phyloP scores from a whole-genome alignment of 306 rosid genomes.

The Gynostemma pentaphyllum region DNA sequence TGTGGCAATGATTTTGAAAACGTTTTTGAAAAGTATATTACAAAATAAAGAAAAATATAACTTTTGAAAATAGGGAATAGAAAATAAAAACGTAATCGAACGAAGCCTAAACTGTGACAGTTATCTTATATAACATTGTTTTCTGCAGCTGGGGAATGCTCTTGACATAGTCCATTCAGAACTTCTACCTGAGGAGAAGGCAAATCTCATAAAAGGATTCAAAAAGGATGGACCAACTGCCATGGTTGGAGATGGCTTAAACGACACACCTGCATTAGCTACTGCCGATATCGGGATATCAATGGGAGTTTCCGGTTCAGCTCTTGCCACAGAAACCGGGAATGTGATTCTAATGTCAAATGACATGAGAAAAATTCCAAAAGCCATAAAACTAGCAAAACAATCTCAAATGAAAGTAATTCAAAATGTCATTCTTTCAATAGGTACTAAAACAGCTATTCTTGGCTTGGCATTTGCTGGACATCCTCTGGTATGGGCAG shows the following conservation, averaged over 20 bases:
- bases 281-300: constrained; percentile 85
- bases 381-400: constrained; percentile 63
- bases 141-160: constrained; percentile 51
- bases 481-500: constrained; percentile 91
- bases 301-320: constrained; percentile 95
- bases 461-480: constrained; percentile 66
- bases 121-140: neutral
- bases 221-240: constrained; percentile 60
- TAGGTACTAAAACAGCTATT: constrained; percentile 45
- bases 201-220: constrained; percentile 41
- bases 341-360: constrained; percentile 73
- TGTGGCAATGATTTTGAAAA: too few relatives aligned
- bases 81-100: too few relatives aligned
- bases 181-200: constrained; percentile 81
- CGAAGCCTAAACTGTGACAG: too few relatives aligned
- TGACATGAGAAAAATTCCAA: constrained; percentile 69
- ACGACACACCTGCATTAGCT: constrained; percentile 89
- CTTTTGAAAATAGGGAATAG: too few relatives aligned
- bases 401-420: constrained; percentile 44
- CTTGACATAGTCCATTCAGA: constrained; percentile 64
- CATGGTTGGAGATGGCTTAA: constrained; percentile 92
- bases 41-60: too few relatives aligned
- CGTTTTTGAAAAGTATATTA: too few relatives aligned
- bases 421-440: constrained; percentile 51
- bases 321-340: constrained; percentile 78